These are phyloP conservation scores for Yamadazyma epiphylla DNA, from an alignment of 1,139 yeast genomes.

Conservation along the genomic window DNA sequence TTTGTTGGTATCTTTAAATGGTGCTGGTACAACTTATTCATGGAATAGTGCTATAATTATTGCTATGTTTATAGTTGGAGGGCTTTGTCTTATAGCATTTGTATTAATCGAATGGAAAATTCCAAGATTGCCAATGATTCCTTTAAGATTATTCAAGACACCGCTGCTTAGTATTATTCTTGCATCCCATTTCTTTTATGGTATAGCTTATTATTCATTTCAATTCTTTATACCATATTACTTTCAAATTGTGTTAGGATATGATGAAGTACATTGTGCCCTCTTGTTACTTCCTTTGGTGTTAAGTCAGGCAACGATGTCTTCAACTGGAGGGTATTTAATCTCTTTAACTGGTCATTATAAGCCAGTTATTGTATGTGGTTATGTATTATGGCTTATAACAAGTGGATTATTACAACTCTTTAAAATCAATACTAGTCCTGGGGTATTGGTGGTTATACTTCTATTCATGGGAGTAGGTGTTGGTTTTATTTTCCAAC, in stretches of 20 bases:
- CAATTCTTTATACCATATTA: constrained; percentile 49
- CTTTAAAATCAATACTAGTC: constrained; percentile 25
- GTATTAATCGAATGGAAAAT: constrained; percentile 46
- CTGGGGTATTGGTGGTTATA: constrained; percentile 31
- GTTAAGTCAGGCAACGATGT: constrained; percentile 33
- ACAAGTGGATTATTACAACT: constrained; percentile 36
- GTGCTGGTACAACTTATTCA: constrained; percentile 51
- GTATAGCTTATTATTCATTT: constrained; percentile 43
- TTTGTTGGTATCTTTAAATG: constrained; percentile 47
- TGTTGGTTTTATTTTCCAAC: constrained; percentile 26
- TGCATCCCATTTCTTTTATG: constrained; percentile 44
- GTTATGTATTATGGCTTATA: constrained; percentile 41
- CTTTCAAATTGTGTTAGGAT: constrained; percentile 46
- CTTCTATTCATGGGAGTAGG: constrained; percentile 47
- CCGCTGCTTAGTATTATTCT: constrained; percentile 38
- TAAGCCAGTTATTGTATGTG: constrained; percentile 35
- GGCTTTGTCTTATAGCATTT: constrained; percentile 35
- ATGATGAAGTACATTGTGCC: constrained; percentile 34
- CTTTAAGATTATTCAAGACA: constrained; percentile 42
- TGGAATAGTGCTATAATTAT: constrained; percentile 52
- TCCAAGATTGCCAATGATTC: constrained; percentile 54
- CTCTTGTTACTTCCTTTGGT: constrained; percentile 42
- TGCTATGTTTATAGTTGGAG: constrained; percentile 45
- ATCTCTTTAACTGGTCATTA: constrained; percentile 43
- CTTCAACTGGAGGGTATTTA: constrained; percentile 41